Percentiles rank a stretch among this genome's conserved stretches.
These are phyloP conservation scores for Alternaria arbusti DNA, from an alignment of 2,329 filamentous ascomycete genomes.

Conservation along the genomic window DNA sequence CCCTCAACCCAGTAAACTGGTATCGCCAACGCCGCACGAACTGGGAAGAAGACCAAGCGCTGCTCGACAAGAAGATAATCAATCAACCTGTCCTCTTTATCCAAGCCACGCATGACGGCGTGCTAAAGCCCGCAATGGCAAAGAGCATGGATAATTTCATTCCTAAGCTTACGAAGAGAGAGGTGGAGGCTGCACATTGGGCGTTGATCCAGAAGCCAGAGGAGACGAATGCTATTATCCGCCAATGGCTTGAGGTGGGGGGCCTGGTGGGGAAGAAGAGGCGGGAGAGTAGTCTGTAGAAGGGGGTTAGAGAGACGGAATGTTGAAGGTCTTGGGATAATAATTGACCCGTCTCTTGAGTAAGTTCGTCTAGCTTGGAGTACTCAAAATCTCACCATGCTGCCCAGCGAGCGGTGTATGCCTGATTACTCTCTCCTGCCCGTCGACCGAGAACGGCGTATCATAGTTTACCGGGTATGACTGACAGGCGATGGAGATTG, in stretches of 20 bases:
- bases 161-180: conserved; percentile 66
- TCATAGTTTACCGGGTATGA: neutral
- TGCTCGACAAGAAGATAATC: conserved; percentile 43
- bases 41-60: conserved; percentile 71
- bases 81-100: conserved; percentile 72
- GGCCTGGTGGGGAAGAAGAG: conserved; percentile 45
- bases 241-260: conserved; percentile 69
- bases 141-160: conserved; percentile 73
- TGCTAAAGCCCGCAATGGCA: conserved; percentile 75
- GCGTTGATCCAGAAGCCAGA: conserved; percentile 75
- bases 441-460: neutral
- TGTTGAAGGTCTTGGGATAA: neutral
- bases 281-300: conserved; percentile 53
- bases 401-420: neutral
- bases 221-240: conserved; percentile 73
- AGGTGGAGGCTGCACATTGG: conserved; percentile 81
- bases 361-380: neutral
- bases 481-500: conserved; percentile 2
- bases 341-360: neutral
- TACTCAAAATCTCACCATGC: neutral
- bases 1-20: conserved; percentile 70
- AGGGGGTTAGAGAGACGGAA: neutral
- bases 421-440: neutral
- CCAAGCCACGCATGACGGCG: conserved; percentile 71
- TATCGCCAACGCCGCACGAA: conserved; percentile 79